Conservation (phyloP, 164 flowering plant species). For the Annona cherimola region DNA sequence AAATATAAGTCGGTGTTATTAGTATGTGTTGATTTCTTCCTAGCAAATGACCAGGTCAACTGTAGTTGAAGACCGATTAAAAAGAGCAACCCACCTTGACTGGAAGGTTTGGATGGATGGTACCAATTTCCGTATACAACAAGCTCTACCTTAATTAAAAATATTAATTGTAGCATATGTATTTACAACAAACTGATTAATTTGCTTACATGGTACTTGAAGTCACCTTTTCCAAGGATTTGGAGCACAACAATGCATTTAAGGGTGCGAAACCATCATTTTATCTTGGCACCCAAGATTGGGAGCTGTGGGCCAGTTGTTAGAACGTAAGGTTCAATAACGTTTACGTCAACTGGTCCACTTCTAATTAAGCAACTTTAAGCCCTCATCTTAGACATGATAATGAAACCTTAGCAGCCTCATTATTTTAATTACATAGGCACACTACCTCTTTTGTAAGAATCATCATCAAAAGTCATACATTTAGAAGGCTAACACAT, state of each 20-base stretch:
- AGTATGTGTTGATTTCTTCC: no score
- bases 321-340: background rate
- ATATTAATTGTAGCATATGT: no score
- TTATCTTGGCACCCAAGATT: background rate
- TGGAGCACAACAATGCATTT: background rate
- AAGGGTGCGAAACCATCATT: background rate
- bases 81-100: background rate
- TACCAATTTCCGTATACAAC: no score
- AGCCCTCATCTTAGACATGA: conserved; percentile 3
- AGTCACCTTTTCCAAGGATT: background rate
- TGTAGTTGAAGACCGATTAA: no score
- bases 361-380: background rate
- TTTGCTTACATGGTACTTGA: background rate
- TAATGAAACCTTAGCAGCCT: conserved; percentile 5
- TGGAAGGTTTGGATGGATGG: background rate
- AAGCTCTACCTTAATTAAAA: no score
- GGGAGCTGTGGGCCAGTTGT: conserved; percentile 1
- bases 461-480: background rate
- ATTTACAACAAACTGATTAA: background rate
- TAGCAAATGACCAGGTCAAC: no score
- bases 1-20: no score
- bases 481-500: background rate
- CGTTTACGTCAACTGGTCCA: background rate
- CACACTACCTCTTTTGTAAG: background rate
- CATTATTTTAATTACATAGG: conserved; percentile 1